These are phyloP conservation scores for Akanthomyces dipterigenus DNA, from an alignment of 2,329 filamentous ascomycete genomes.

Conservation along the genomic window DNA sequence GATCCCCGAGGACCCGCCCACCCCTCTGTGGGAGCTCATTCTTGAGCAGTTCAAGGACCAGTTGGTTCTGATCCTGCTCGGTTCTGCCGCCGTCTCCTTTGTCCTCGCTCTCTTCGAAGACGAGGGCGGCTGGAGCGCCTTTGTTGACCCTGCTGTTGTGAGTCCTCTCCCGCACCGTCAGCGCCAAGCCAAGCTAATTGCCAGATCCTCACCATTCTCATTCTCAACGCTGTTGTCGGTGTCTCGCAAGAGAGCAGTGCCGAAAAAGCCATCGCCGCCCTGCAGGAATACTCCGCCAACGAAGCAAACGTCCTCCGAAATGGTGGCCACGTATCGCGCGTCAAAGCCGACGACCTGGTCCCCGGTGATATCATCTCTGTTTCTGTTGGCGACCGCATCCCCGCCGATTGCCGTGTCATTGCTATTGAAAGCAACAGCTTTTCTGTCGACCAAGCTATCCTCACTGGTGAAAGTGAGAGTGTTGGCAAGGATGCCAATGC, in stretches of 20 bases:
- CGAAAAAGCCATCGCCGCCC: slow-evolving; percentile 94
- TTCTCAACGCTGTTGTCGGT: slow-evolving; percentile 94
- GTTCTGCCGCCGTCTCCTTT: slow-evolving; percentile 89
- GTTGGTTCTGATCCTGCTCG: slow-evolving; percentile 89
- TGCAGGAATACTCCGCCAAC: slow-evolving; percentile 98
- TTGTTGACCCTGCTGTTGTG: slow-evolving; percentile 93
- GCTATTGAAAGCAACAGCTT: slow-evolving; percentile 96
- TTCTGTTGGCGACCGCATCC: slow-evolving; percentile 84
- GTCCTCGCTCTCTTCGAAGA: slow-evolving; percentile 89
- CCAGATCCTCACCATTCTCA: slow-evolving; percentile 90
- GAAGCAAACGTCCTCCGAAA: slow-evolving; percentile 89
- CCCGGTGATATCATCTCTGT: slow-evolving; percentile 89
- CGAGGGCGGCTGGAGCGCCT: slow-evolving; percentile 90
- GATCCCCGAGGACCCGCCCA: slow-evolving; percentile 82
- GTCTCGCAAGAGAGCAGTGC: slow-evolving; percentile 98
- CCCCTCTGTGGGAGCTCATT: slow-evolving; percentile 91
- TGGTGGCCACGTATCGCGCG: slow-evolving; percentile 63
- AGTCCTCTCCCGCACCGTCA: slow-evolving; percentile 30
- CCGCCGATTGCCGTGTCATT: slow-evolving; percentile 86
- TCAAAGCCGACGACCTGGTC: slow-evolving; percentile 96
- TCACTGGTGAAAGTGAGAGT: slow-evolving; percentile 97
- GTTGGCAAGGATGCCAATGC: slow-evolving; percentile 72
- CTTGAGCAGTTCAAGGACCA: slow-evolving; percentile 99
- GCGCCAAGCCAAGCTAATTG: slow-evolving; percentile 5
- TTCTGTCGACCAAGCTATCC: slow-evolving; percentile 89